Evolutionary conservation across 2,329 filamentous ascomycete species (phyloP), one percentile per base, ranked within the genome.

Genomic region (Capronia coronata): DNA sequence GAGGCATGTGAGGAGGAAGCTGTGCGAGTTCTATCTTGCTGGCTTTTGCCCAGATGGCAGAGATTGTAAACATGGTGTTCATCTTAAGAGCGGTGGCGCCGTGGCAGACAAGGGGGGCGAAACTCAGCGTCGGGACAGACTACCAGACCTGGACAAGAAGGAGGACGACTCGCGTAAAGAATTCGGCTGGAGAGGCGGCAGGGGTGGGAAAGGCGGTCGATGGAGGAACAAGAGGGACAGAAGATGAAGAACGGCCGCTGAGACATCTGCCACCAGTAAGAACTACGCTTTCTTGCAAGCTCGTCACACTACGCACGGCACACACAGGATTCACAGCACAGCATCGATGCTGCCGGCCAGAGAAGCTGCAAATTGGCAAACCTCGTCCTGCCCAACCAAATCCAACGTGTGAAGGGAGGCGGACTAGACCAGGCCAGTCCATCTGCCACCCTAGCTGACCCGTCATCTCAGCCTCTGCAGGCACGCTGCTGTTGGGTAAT

Each of bases 41-140:
- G 93, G 93, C 1, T 98, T 98, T 72, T 98, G 93, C 65, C 93
- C 93, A 0, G 86, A 94, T 48, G 91, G 83, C 68, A 68, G 67
- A 54, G 73, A 73, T 6, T 98, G 93, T 70, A 82, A 81, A 63
- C 79, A 84, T 56, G 87, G 87, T 16, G 84, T 87, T 4, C 93
- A 98, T 67, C 48, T 62, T 2, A 62, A 59, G 32, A 55, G 51
- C 21, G 41, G 44, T 3, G 48, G 21, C n/a, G 34, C 34, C 8
- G 48, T 35, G 6, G 48, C 23, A 25, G 52, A 54, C 10, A 50
- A 40, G 10, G 54, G 51, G 9, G 52, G 42, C 19, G 58, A 61
- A 11, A 43, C 48, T n/a, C 43, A 51, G 34, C 49, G 57, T 27
- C 43, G 48, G 21, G 53, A 57, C 7, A 51, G 51, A 25, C 38